These are phyloP conservation scores for Phaeophleospora eucalypticola DNA, from an alignment of 2,329 filamentous ascomycete species.

Conservation along the genomic window DNA sequence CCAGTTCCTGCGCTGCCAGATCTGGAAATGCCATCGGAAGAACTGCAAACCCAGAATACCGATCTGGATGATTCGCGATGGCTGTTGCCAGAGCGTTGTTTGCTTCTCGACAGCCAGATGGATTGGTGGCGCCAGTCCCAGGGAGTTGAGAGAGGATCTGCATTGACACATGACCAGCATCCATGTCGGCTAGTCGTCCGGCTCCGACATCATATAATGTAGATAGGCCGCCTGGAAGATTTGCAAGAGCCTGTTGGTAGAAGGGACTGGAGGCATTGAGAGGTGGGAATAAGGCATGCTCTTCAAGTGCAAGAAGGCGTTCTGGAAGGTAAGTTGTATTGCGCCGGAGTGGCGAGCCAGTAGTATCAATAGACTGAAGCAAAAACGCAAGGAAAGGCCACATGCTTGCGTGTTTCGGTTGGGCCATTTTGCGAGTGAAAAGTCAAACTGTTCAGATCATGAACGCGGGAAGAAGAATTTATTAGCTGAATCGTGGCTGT, in stretches of 20 bases:
- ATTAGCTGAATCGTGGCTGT: too few species aligned
- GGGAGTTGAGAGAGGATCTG: conserved; percentile 27
- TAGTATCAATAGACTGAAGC: too few species aligned
- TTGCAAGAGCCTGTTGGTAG: conserved; percentile 11
- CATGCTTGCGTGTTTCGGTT: too few species aligned
- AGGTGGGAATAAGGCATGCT: conserved; percentile 22
- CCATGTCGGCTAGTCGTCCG: conserved; percentile 22
- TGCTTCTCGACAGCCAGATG: conserved; percentile 15
- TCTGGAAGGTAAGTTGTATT: neutral
- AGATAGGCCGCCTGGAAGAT: conserved; percentile 1
- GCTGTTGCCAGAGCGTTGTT: conserved; percentile 26
- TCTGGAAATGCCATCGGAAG: conserved; percentile 26
- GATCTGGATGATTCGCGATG: conserved; percentile 13
- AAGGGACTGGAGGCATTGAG: conserved; percentile 18
- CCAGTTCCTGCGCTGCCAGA: conserved; percentile 24
- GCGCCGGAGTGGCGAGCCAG: too few species aligned
- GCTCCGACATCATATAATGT: conserved; percentile 15
- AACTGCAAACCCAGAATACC: conserved; percentile 25
- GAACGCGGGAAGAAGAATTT: too few species aligned
- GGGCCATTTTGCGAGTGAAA: too few species aligned
- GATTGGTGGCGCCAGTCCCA: conserved; percentile 7
- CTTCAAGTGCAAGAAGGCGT: conserved; percentile 25
- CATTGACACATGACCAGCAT: conserved; percentile 21
- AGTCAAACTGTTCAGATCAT: too few species aligned
- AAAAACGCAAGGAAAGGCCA: too few species aligned